Percentiles rank a stretch among this genome's conserved stretches.
Conservation (phyloP, 345 rosid species). For the Gossypium stocksii region DNA sequence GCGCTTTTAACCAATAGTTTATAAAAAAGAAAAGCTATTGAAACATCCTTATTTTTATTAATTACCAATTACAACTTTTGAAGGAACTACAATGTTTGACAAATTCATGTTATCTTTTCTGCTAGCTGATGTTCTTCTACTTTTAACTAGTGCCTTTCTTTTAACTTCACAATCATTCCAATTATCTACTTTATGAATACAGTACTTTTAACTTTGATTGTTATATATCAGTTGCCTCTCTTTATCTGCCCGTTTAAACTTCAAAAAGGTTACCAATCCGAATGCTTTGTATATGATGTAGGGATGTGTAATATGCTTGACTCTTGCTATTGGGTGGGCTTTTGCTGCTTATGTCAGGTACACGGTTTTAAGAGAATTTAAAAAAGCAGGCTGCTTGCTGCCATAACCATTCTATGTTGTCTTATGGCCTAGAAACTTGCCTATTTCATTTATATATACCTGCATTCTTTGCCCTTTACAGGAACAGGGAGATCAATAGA, state of each 20-base stretch:
- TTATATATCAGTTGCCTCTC: neutral
- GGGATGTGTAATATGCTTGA: conserved; percentile 83
- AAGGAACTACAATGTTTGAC: conserved; percentile 4
- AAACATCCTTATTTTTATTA: neutral
- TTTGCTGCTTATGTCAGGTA: conserved; percentile 92
- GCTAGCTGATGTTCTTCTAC: neutral
- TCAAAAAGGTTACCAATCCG: neutral
- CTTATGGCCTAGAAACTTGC: conserved; percentile 12
- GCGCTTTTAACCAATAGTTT: neutral
- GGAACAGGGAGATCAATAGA: conserved; percentile 76
- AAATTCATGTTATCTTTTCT: neutral
- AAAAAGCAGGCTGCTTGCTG: neutral
- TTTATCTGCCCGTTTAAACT: neutral
- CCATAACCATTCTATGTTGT: conserved; percentile 2
- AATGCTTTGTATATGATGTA: conserved; percentile 23
- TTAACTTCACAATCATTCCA: neutral
- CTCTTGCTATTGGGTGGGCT: conserved; percentile 92
- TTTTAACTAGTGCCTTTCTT: neutral
- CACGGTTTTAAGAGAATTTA: conserved; percentile 5
- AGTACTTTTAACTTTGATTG: neutral
- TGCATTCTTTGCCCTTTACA: conserved; percentile 17
- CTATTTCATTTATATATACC: conserved; percentile 12
- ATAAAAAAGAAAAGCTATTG: neutral
- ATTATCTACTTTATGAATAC: neutral
- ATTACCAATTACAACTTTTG: neutral